Evolutionary conservation across 192 early-diverging fungal genomes (phyloP).

Genomic region (Oehlia diaphana): DNA sequence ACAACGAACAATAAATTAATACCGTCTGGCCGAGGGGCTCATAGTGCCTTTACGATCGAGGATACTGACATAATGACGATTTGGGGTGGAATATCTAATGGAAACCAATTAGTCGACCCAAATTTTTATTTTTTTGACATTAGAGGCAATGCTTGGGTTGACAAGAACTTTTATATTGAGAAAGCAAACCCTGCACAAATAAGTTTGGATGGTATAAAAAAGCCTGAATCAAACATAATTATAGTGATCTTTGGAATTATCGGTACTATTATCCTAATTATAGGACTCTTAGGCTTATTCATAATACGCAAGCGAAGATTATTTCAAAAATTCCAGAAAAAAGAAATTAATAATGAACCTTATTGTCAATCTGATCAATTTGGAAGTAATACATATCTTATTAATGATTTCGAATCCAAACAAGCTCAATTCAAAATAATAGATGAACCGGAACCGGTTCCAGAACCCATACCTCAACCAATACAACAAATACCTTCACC

Average conservation of each 20-base stretch:
- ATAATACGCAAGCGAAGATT: background rate
- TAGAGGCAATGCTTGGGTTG: background rate
- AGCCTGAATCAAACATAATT: too few relatives aligned
- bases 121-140: constrained; percentile 19
- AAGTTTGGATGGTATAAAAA: background rate
- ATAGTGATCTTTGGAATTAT: background rate
- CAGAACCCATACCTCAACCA: background rate
- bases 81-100: constrained; percentile 20
- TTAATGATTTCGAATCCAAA: background rate
- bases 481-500: background rate
- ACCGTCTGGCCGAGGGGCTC: constrained; percentile 13
- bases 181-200: background rate
- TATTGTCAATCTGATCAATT: constrained; percentile 10
- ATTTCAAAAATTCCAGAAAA: background rate
- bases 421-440: background rate
- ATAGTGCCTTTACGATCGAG: background rate
- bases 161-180: background rate
- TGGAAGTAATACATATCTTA: background rate
- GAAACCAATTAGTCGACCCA: background rate
- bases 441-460: background rate
- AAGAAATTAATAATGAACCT: constrained; percentile 14
- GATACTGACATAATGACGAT: constrained; percentile 7
- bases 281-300: background rate
- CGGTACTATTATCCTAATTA: background rate
- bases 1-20: constrained; percentile 6